Percentiles rank a stretch among this genome's conserved stretches.
Evolutionary conservation across 2,329 filamentous ascomycete genomes (phyloP).

Genomic region (Madurella mycetomatis): DNA sequence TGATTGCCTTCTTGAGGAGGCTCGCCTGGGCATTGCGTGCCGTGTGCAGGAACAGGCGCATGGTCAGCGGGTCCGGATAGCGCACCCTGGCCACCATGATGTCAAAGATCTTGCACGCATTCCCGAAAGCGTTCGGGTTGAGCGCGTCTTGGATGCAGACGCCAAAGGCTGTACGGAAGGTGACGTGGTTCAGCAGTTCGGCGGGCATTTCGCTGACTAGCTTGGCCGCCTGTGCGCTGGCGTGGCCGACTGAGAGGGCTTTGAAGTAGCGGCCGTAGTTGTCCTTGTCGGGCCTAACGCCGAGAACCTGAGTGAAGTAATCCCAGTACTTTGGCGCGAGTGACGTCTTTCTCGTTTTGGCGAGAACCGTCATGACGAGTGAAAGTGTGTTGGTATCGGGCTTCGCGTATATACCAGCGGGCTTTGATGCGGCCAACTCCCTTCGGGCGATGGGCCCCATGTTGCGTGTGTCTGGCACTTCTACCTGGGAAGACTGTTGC

Average conservation of each 20-base stretch:
- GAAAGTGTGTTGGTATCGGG: constrained; percentile 60
- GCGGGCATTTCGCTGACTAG: constrained; percentile 54
- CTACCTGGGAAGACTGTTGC: not conserved
- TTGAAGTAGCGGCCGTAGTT: constrained; percentile 68
- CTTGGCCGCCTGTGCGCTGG: constrained; percentile 57
- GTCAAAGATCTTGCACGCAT: constrained; percentile 62
- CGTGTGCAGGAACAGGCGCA: constrained; percentile 54
- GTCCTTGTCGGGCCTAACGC: constrained; percentile 65
- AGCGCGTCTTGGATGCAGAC: constrained; percentile 71
- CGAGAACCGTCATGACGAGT: constrained; percentile 62
- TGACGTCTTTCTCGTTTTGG: constrained; percentile 54
- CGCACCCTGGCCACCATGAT: constrained; percentile 49
- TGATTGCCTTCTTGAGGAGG: constrained; percentile 29
- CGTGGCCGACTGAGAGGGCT: constrained; percentile 60
- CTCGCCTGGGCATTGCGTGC: constrained; percentile 46
- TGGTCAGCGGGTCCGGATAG: constrained; percentile 46
- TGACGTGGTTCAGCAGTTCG: constrained; percentile 42
- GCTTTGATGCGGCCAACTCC: constrained; percentile 6
- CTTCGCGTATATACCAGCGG: constrained; percentile 31
- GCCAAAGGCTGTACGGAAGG: constrained; percentile 69
- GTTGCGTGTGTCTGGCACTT: not conserved
- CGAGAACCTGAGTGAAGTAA: constrained; percentile 56
- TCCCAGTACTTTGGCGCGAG: constrained; percentile 77
- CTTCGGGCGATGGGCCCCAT: constrained; percentile 1
- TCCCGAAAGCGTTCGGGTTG: constrained; percentile 63